phyloP scores from a whole-genome alignment of 2,329 filamentous ascomycete species.

The Fusarium fracticaudum region DNA sequence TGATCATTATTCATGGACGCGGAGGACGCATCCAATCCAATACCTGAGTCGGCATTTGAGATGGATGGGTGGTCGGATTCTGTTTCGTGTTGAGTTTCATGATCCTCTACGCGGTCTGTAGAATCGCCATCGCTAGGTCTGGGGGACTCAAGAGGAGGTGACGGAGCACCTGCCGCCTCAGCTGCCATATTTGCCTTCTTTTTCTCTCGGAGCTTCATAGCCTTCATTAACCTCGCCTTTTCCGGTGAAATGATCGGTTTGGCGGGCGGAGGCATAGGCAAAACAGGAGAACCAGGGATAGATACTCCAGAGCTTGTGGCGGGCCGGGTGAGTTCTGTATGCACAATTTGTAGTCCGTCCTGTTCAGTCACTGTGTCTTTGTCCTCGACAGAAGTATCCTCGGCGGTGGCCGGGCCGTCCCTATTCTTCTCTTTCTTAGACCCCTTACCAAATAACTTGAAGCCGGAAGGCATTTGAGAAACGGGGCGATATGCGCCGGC shows the following conservation, averaged over 20 bases:
- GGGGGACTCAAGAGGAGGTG: conserved; percentile 30
- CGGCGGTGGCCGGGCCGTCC: conserved; percentile 41
- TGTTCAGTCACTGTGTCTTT: conserved; percentile 49
- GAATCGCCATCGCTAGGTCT: conserved; percentile 32
- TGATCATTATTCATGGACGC: conserved; percentile 57
- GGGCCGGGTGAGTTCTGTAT: conserved; percentile 47
- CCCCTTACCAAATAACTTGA: conserved; percentile 73
- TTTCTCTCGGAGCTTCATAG: conserved; percentile 87
- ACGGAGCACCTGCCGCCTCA: conserved; percentile 30
- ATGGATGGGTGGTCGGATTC: conserved; percentile 46
- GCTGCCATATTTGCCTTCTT: conserved; percentile 59
- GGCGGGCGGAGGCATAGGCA: conserved; percentile 53
- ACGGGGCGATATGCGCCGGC: conserved; percentile 74
- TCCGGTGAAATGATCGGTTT: conserved; percentile 78
- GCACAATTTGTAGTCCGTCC: conserved; percentile 43
- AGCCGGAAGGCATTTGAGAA: conserved; percentile 81
- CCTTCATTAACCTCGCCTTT: conserved; percentile 93
- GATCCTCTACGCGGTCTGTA: conserved; percentile 37
- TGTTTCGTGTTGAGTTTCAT: conserved; percentile 32
- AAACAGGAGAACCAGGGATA: conserved; percentile 50
- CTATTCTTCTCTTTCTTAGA: conserved; percentile 57
- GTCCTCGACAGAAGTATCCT: conserved; percentile 51
- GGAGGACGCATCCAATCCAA: conserved; percentile 60
- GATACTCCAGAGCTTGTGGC: conserved; percentile 58
- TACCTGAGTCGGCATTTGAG: conserved; percentile 64